phyloP scores from a whole-genome alignment of 257 asterid genomes.

The Fraxinus cuspidata region DNA sequence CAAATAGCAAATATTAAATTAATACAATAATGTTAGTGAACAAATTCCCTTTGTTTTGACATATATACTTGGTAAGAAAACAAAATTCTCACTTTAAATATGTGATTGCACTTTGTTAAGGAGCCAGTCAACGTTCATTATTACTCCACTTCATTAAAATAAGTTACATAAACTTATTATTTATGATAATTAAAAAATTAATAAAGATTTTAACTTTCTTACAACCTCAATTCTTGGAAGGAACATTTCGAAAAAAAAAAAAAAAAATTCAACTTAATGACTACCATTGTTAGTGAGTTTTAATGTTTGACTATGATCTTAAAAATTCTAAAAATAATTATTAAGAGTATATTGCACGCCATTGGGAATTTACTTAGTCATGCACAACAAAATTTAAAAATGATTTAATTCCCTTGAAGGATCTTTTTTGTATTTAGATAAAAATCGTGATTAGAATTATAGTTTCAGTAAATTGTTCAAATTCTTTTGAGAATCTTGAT shows the following conservation, averaged over 20 bases:
- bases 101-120: not conserved
- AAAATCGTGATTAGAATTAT: no score
- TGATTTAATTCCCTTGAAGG: no score
- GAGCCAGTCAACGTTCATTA: not conserved
- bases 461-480: no score
- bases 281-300: not conserved
- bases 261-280: not conserved
- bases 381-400: no score
- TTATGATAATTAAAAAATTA: not conserved
- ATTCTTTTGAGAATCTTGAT: no score
- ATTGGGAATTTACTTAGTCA: no score
- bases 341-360: not conserved
- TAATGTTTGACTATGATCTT: not conserved
- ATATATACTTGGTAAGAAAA: not conserved
- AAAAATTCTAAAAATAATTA: not conserved
- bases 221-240: slow-evolving; percentile 1
- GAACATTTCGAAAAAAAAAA: not conserved
- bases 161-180: not conserved
- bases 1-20: not conserved
- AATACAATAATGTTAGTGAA: not conserved
- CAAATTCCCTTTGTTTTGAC: not conserved
- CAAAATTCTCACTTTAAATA: not conserved
- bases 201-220: not conserved
- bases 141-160: not conserved
- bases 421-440: no score